These are phyloP conservation scores for Apiotrichum siamense DNA, from an alignment of 1,284 basidiomycete genomes.

Conservation along the genomic window DNA sequence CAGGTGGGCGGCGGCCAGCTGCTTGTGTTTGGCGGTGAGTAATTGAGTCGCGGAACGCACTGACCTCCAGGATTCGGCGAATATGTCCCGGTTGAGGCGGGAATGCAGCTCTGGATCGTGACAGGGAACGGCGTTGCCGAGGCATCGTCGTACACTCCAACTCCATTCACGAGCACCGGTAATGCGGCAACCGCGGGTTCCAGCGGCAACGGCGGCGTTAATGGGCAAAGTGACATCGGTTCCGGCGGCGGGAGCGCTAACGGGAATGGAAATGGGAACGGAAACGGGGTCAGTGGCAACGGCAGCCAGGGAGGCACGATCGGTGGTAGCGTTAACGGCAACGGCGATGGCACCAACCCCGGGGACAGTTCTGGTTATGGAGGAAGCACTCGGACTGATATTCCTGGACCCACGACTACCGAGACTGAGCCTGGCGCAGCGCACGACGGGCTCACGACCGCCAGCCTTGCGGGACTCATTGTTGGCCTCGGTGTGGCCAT, in stretches of 20 bases:
- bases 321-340: too few species aligned
- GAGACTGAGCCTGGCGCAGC: neutral
- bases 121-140: neutral
- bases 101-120: neutral
- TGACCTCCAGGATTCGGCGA: neutral
- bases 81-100: neutral
- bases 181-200: too few species aligned
- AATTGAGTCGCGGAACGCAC: too few species aligned
- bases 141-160: neutral
- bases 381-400: neutral
- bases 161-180: neutral
- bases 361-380: neutral
- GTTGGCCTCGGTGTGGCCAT: neutral
- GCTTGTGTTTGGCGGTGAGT: constrained; percentile 68
- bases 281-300: neutral
- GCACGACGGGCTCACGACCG: neutral
- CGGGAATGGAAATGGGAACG: neutral
- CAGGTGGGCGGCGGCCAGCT: constrained; percentile 56
- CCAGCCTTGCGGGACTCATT: neutral
- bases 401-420: neutral
- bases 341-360: neutral
- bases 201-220: neutral
- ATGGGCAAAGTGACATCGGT: neutral
- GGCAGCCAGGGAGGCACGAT: neutral
- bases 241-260: neutral